phyloP scores from a whole-genome alignment of 2,329 filamentous ascomycete genomes.

The Phialophora verrucosa region DNA sequence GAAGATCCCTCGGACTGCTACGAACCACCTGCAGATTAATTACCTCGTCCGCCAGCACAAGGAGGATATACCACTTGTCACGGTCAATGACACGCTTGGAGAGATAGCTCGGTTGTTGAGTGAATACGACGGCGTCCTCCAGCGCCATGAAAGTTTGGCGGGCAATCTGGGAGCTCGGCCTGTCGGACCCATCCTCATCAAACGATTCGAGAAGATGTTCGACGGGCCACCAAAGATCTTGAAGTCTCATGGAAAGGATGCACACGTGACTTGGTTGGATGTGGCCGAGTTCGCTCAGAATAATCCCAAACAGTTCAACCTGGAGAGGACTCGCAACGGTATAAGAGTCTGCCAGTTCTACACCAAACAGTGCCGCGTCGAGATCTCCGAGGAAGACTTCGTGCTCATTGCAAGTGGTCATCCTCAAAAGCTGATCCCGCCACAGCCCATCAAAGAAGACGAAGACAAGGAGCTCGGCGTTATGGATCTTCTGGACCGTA shows the following conservation, averaged over 20 bases:
- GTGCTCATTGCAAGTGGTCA: slow-evolving; percentile 81
- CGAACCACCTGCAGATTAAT: slow-evolving; percentile 69
- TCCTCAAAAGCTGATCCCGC: slow-evolving; percentile 79
- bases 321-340: slow-evolving; percentile 72
- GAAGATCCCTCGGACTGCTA: slow-evolving; percentile 61
- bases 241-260: slow-evolving; percentile 67
- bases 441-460: slow-evolving; percentile 81
- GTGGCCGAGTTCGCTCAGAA: slow-evolving; percentile 82
- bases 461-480: slow-evolving; percentile 85
- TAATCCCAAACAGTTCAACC: slow-evolving; percentile 76
- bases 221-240: slow-evolving; percentile 75
- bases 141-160: slow-evolving; percentile 84
- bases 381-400: slow-evolving; percentile 88
- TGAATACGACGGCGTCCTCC: slow-evolving; percentile 84
- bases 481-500: slow-evolving; percentile 80
- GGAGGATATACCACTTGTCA: slow-evolving; percentile 67
- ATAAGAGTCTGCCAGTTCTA: slow-evolving; percentile 78
- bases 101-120: slow-evolving; percentile 74
- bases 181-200: slow-evolving; percentile 79
- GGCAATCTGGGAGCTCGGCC: slow-evolving; percentile 83
- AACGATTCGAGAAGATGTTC: slow-evolving; percentile 84
- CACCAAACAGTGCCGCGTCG: slow-evolving; percentile 78
- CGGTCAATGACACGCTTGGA: slow-evolving; percentile 71
- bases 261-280: slow-evolving; percentile 78
- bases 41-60: slow-evolving; percentile 68